Evolutionary conservation across 2,329 filamentous ascomycete genomes (phyloP).

Genomic region (Pseudogymnoascus sp.): DNA sequence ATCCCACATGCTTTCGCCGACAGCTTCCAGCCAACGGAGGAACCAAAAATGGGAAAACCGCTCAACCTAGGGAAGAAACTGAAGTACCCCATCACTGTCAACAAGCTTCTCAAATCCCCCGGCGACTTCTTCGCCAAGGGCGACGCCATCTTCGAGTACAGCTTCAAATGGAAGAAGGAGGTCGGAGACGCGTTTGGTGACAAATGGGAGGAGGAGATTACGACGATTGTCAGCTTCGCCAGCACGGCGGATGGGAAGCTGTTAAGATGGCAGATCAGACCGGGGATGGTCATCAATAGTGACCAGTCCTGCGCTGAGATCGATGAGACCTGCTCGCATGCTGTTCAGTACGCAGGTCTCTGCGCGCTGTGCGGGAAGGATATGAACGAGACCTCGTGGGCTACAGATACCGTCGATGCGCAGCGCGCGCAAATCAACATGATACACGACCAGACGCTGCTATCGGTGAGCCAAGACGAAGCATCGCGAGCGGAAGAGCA

Average conservation of each 20-base stretch:
- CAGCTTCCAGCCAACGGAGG: constrained; percentile 21
- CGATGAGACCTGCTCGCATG: constrained; percentile 84
- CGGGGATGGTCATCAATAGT: constrained; percentile 53
- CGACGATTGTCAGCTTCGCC: constrained; percentile 67
- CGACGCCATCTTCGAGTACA: constrained; percentile 77
- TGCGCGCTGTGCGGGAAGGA: constrained; percentile 91
- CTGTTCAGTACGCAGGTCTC: constrained; percentile 81
- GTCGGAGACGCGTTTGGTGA: constrained; percentile 56
- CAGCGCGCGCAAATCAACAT: constrained; percentile 89
- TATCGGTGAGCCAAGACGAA: constrained; percentile 77
- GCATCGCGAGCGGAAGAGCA: constrained; percentile 78
- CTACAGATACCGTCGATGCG: constrained; percentile 67
- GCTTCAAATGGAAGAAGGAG: constrained; percentile 70
- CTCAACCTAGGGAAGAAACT: constrained; percentile 53
- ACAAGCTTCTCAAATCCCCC: constrained; percentile 66
- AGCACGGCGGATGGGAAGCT: constrained; percentile 76
- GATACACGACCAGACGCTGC: constrained; percentile 79
- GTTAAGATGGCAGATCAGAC: constrained; percentile 64
- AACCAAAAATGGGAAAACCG: constrained; percentile 35
- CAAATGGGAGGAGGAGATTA: constrained; percentile 57
- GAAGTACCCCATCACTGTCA: constrained; percentile 90
- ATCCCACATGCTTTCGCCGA: constrained; percentile 26
- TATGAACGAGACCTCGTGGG: constrained; percentile 87
- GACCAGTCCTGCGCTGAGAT: constrained; percentile 61
- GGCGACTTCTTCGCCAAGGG: constrained; percentile 69